phyloP scores from a whole-genome alignment of 805 yeast species.

The Schwanniomyces vanrijiae region DNA sequence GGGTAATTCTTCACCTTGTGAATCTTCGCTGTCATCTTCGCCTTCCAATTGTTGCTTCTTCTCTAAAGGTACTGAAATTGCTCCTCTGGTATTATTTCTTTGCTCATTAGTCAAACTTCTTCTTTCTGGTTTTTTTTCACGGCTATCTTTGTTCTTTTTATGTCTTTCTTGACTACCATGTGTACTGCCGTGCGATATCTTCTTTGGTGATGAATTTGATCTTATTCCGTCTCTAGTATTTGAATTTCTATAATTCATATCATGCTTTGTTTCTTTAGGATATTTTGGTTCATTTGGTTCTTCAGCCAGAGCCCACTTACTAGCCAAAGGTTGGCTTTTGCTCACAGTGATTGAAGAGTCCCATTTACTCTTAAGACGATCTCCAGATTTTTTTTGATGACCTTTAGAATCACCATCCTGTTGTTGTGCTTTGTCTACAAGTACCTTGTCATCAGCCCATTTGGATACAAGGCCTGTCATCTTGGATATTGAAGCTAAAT shows the following conservation, averaged over 20 bases:
- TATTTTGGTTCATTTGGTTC: background rate
- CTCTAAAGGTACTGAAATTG: background rate
- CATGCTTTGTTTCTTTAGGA: background rate
- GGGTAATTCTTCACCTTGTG: constrained; percentile 10
- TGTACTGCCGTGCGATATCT: background rate
- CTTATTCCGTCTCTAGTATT: background rate
- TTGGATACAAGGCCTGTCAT: constrained; percentile 22
- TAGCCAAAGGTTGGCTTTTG: constrained; percentile 20
- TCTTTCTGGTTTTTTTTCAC: background rate
- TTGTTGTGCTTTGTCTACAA: constrained; percentile 22
- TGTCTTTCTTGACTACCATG: background rate
- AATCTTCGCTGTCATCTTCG: constrained; percentile 7
- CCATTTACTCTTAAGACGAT: constrained; percentile 7
- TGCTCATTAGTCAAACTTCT: background rate
- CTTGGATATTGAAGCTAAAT: background rate
- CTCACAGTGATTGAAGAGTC: constrained; percentile 9
- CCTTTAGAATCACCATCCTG: constrained; percentile 16
- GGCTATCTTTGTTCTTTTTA: background rate
- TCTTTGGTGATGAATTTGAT: background rate
- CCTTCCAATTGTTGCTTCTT: constrained; percentile 2
- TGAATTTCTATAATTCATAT: background rate
- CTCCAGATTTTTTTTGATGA: background rate
- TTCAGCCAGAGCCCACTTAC: constrained; percentile 33
- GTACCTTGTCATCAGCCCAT: constrained; percentile 36
- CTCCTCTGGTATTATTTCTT: background rate